phyloP scores from a whole-genome alignment of 164 flowering plant species.

The Vitis amurensis region DNA sequence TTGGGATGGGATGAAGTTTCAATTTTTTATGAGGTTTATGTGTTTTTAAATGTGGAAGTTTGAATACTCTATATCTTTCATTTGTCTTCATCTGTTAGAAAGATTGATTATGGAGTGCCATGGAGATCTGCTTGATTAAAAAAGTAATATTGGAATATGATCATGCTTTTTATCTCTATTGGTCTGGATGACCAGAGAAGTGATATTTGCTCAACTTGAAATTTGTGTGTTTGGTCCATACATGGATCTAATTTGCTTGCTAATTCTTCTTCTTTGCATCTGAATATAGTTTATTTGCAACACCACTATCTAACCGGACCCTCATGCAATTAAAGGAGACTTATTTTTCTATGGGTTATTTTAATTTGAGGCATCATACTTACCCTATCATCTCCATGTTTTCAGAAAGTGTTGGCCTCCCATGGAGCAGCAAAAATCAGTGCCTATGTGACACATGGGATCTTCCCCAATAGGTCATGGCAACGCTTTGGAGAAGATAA shows the following conservation, averaged over 20 bases:
- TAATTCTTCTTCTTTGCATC: no score
- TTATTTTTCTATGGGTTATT: no score
- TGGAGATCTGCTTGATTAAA: neutral
- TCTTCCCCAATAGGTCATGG: constrained; percentile 91
- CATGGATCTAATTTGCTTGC: no score
- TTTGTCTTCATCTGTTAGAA: neutral
- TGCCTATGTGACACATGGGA: constrained; percentile 98
- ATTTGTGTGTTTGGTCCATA: neutral
- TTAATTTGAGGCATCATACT: neutral
- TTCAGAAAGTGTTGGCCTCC: constrained; percentile 83
- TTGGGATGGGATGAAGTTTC: neutral
- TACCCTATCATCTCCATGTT: constrained; percentile 4
- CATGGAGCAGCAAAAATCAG: constrained; percentile 92
- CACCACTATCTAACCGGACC: no score
- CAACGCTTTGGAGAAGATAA: constrained; percentile 73
- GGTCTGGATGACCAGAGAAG: no score
- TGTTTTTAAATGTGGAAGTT: neutral
- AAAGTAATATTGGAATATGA: neutral
- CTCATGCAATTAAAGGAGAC: no score
- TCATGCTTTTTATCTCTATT: neutral
- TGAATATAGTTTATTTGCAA: no score
- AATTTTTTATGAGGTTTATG: constrained; percentile 6
- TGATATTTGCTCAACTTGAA: neutral
- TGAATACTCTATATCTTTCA: neutral
- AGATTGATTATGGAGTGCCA: neutral